Conservation (phyloP, 2,329 filamentous ascomycete genomes). For the Fusarium continuum region DNA sequence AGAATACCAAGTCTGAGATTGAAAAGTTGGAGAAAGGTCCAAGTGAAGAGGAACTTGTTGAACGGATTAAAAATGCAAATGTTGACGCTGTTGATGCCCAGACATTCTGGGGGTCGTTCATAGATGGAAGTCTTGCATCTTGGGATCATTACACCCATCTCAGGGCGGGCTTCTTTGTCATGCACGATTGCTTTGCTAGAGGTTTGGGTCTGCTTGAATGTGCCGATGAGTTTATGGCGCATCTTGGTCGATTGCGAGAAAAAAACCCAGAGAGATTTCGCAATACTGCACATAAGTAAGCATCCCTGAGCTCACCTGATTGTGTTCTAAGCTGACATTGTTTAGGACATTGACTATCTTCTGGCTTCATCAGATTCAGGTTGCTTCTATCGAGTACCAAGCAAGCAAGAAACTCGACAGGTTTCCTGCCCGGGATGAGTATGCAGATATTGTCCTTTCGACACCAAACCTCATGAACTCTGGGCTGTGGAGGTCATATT, state of each 20-base stretch:
- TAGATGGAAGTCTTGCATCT: slow-evolving; percentile 37
- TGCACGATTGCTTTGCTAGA: slow-evolving; percentile 41
- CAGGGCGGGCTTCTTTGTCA: slow-evolving; percentile 46
- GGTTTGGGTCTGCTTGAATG: slow-evolving; percentile 41
- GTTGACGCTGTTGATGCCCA: slow-evolving; percentile 5
- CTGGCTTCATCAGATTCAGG: slow-evolving; percentile 48
- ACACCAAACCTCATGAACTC: slow-evolving; percentile 45
- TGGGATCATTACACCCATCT: slow-evolving; percentile 50
- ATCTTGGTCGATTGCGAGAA: slow-evolving; percentile 40
- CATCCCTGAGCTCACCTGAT: accelerated
- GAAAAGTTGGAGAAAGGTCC: slow-evolving; percentile 17
- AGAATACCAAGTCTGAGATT: slow-evolving; percentile 4
- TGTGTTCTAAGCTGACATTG: not conserved
- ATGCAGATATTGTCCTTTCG: slow-evolving; percentile 38
- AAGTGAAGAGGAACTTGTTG: slow-evolving; percentile 23
- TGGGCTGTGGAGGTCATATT: slow-evolving; percentile 45
- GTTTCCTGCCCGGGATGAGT: slow-evolving; percentile 32
- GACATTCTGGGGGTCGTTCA: slow-evolving; percentile 44
- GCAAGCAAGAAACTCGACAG: slow-evolving; percentile 1
- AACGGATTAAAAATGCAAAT: slow-evolving; percentile 12
- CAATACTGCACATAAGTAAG: slow-evolving; percentile 48
- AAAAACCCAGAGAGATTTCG: slow-evolving; percentile 45
- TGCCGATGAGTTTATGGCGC: slow-evolving; percentile 44
- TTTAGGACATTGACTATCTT: slow-evolving; percentile 48
- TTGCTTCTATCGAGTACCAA: slow-evolving; percentile 43